These are phyloP conservation scores for Limonomyces culmigenus DNA, from an alignment of 1,284 basidiomycete species.

Conservation along the genomic window DNA sequence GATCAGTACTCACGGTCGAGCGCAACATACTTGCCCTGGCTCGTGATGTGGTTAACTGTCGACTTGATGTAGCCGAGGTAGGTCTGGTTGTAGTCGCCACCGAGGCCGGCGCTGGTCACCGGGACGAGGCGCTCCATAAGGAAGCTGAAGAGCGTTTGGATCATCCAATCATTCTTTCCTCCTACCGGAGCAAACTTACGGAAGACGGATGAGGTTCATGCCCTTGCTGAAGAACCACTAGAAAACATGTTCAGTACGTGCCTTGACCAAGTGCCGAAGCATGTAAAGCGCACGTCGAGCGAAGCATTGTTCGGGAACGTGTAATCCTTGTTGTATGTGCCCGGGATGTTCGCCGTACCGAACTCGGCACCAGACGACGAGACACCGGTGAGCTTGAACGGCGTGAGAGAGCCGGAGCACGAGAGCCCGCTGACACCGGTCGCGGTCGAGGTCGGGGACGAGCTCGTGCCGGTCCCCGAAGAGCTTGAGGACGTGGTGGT, in stretches of 20 bases:
- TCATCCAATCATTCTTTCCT: no score
- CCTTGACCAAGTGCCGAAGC: conserved; percentile 2
- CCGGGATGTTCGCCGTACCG: conserved; percentile 27
- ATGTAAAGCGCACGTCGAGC: conserved; percentile 19
- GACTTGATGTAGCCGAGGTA: conserved; percentile 34
- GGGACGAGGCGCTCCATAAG: conserved; percentile 37
- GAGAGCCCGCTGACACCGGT: not conserved
- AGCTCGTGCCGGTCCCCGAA: not conserved
- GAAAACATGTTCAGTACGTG: conserved; percentile 7
- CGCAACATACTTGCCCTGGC: conserved; percentile 36
- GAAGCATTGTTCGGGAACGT: conserved; percentile 29
- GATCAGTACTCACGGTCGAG: conserved; percentile 29
- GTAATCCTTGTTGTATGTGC: conserved; percentile 28
- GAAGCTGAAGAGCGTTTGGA: no score
- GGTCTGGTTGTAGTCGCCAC: conserved; percentile 31
- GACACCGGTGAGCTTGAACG: conserved; percentile 48
- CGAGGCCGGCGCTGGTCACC: conserved; percentile 28
- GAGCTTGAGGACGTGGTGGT: not conserved
- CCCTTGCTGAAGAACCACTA: conserved; percentile 35
- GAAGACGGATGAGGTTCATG: conserved; percentile 47
- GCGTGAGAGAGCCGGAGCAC: conserved; percentile 25
- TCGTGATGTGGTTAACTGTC: conserved; percentile 42
- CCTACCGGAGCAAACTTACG: no score
- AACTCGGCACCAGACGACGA: conserved; percentile 46
- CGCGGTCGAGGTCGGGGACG: not conserved